Percentiles rank a stretch among this genome's conserved stretches.
phyloP scores from a whole-genome alignment of 1,139 yeast genomes.

The Taiozyma onychis region DNA sequence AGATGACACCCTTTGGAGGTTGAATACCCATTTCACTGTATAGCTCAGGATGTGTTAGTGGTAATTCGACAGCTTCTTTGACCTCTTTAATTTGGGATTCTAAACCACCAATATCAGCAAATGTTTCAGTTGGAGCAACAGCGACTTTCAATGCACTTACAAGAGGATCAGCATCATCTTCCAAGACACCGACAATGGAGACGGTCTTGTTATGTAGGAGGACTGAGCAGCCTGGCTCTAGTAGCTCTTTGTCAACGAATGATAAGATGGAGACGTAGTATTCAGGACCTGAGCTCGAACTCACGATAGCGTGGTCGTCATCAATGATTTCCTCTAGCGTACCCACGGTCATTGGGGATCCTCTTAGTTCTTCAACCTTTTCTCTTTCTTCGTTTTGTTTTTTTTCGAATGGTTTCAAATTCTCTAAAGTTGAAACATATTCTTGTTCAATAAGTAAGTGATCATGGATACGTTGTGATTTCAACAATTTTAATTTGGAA shows the following conservation, averaged over 20 bases:
- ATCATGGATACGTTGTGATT: constrained; percentile 95
- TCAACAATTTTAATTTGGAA: constrained; percentile 82
- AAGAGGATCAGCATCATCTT: constrained; percentile 97
- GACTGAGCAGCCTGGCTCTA: constrained; percentile 98
- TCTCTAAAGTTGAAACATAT: constrained; percentile 91
- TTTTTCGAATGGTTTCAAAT: constrained; percentile 93
- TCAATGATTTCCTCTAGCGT: constrained; percentile 95
- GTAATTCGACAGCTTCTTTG: constrained; percentile 96
- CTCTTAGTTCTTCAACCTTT: constrained; percentile 91
- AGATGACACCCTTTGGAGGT: constrained; percentile 97
- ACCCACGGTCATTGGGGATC: constrained; percentile 96
- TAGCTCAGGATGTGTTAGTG: constrained; percentile 94
- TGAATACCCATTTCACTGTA: constrained; percentile 99
- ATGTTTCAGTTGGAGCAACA: constrained; percentile 94
- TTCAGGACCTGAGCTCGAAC: constrained; percentile 94
- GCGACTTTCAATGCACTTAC: constrained; percentile 96
- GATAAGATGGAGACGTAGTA: constrained; percentile 93
- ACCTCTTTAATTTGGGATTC: constrained; percentile 96
- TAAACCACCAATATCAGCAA: constrained; percentile 96
- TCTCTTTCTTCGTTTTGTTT: constrained; percentile 95
- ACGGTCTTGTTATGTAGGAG: constrained; percentile 93
- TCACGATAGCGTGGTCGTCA: constrained; percentile 98
- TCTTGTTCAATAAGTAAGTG: constrained; percentile 93
- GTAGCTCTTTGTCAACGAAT: constrained; percentile 93
- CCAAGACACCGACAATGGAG: constrained; percentile 89